Base-by-base conservation (phyloP, 495 filamentous ascomycete genomes). In the Podospora conica region DNA sequence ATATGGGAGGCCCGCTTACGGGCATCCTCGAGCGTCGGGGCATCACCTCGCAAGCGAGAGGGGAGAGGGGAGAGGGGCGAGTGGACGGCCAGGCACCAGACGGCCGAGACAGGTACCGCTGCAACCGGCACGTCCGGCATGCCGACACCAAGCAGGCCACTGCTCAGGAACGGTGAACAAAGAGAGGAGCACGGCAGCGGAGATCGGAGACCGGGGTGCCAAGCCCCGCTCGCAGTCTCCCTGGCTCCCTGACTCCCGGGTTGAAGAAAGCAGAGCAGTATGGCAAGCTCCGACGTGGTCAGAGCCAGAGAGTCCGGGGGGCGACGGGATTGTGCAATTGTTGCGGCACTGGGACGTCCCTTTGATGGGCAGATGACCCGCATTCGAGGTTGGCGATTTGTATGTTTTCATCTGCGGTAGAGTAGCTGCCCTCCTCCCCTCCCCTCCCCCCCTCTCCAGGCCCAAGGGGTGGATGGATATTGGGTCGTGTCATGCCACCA, bases 241-340 rank as follows among this genome's bases (percentile, higher is more conserved):
- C 22, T 58, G 18, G 18, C n/a, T n/a, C n/a, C n/a, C n/a, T n/a
- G n/a, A n/a, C n/a, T n/a, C n/a, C n/a, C n/a, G n/a, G n/a, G n/a
- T n/a, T n/a, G n/a, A n/a, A n/a, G n/a, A n/a, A n/a, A n/a, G n/a
- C n/a, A n/a, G n/a, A n/a, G 22, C 25, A 58, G 22, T 9, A 21
- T 12, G 25, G 15, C 40, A 29, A 12, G 61, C 56, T 62, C 64
- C 63, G 69, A n/a, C n/a, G n/a, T n/a, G n/a, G n/a, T n/a, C n/a
- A n/a, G n/a, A n/a, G n/a, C n/a, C n/a, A n/a, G n/a, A n/a, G n/a
- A 69, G 54, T 71, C 69, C 69, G 69, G 67, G 67, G 54, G 31
- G 54, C 53, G 60, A 58, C 48, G 58, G 33, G 55, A 67, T 63
- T 65, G 61, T 67, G 60, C 64, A 69, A 71, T 71, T 55, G 60